phyloP scores from a whole-genome alignment of 352 stramenopile genomes.

The Globisporangium acanthophoron region DNA sequence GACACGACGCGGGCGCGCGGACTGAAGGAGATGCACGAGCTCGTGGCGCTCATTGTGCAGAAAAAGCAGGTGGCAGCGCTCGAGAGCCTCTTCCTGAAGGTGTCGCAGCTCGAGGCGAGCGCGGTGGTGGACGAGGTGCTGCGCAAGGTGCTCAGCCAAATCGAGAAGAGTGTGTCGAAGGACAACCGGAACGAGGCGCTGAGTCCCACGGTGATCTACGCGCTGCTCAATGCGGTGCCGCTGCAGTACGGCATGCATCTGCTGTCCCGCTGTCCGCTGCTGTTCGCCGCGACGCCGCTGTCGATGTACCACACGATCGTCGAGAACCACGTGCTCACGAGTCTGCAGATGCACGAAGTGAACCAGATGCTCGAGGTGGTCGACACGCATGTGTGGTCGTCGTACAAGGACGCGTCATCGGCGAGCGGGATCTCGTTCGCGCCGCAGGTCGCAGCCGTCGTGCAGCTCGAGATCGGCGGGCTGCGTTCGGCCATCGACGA shows the following conservation, averaged over 20 bases:
- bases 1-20: constrained; percentile 16
- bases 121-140: constrained; percentile 26
- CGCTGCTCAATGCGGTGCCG: constrained; percentile 57
- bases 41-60: constrained; percentile 39
- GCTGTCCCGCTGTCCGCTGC: constrained; percentile 48
- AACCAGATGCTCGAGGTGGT: constrained; percentile 73
- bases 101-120: constrained; percentile 42
- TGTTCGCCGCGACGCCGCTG: constrained; percentile 60
- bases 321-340: constrained; percentile 57
- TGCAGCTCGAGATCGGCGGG: constrained; percentile 54
- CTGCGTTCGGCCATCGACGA: constrained; percentile 37
- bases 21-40: constrained; percentile 31
- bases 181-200: constrained; percentile 33
- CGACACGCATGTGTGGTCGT: constrained; percentile 76
- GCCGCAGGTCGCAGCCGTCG: constrained; percentile 58
- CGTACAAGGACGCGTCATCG: constrained; percentile 60
- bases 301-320: constrained; percentile 79
- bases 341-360: constrained; percentile 61
- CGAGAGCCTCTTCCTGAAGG: constrained; percentile 31
- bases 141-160: constrained; percentile 43
- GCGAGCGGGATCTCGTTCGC: constrained; percentile 53
- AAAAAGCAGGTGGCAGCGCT: constrained; percentile 35
- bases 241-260: constrained; percentile 50
- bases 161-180: constrained; percentile 29
- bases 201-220: constrained; percentile 59